Evolutionary conservation across 208 protist genomes (phyloP), one percentile per base, ranked within the genome.

Genomic region (Angomonas deanei): DNA sequence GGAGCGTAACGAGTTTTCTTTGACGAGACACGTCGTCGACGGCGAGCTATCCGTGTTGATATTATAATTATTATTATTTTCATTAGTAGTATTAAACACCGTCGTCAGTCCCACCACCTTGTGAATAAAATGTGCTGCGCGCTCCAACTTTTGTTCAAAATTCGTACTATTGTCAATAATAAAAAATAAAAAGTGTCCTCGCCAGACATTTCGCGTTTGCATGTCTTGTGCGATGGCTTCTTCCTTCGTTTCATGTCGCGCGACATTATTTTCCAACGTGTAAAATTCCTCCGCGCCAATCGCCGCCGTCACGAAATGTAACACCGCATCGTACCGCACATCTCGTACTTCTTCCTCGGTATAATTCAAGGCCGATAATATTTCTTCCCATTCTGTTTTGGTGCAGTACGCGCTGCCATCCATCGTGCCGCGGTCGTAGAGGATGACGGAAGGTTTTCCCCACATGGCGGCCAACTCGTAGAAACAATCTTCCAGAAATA

Each of bases 271-370:
- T 34, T 50, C 76, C 1, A 72, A 54, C 1, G 73, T 86, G 74
- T 94, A 94, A 61, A 63, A 80, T 11, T 57, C 42, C 69, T 76
- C 72, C 5, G 85, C 85, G 11, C 85, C 88, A 54, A 76, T 66
- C 15, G 88, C 88, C 21, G 85, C 82, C 6, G 88, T 92, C 17
- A 92, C 81, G 24, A 88, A 30, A 66, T 93, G 86, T 4, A 91
- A 31, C 4, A 91, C 81, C 0, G 80, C 77, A 55, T 90, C 80
- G 48, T 90, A 90, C 23, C 73, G 73, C 24, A 59, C 57, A 63
- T 85, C 78, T 17, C 61, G 42, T 15, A 86, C 42, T 55, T 68
- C 69, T 64, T 72, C 64, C 26, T 69, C 61, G 6, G 59, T 74
- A 46, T 75, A 72, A 30, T 66, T 59, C 0, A 54, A 64, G 0